These are phyloP conservation scores for Kodamaea leandrae DNA, from an alignment of 805 yeast species.

Conservation along the genomic window DNA sequence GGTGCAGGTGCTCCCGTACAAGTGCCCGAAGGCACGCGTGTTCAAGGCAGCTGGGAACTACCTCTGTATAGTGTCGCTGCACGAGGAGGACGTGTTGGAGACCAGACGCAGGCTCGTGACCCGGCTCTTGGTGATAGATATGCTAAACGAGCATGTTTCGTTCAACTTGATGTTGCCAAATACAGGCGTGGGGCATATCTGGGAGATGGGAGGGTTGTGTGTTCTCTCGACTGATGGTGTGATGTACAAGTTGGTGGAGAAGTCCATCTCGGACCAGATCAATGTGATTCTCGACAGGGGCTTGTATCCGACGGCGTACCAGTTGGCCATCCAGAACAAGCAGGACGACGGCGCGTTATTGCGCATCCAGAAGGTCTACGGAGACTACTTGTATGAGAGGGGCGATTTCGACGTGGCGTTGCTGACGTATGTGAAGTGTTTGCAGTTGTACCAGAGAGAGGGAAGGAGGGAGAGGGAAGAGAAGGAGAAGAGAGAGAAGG, in stretches of 20 bases:
- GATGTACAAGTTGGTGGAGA: slow-evolving; percentile 65
- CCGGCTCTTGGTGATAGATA: slow-evolving; percentile 65
- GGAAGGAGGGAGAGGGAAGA: not conserved
- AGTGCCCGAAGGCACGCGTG: slow-evolving; percentile 52
- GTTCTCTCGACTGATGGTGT: slow-evolving; percentile 75
- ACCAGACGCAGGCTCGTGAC: slow-evolving; percentile 38
- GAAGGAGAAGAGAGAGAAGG: not conserved
- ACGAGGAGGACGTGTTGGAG: slow-evolving; percentile 23
- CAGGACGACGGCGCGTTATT: slow-evolving; percentile 29
- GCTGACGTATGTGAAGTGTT: slow-evolving; percentile 60
- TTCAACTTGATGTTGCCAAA: slow-evolving; percentile 68
- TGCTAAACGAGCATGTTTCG: slow-evolving; percentile 65
- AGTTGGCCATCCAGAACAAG: slow-evolving; percentile 49
- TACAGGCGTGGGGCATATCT: slow-evolving; percentile 51
- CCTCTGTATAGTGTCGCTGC: slow-evolving; percentile 56
- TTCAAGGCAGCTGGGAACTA: slow-evolving; percentile 42
- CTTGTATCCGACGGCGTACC: slow-evolving; percentile 68
- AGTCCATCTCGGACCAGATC: slow-evolving; percentile 62
- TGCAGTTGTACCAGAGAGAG: slow-evolving; percentile 19
- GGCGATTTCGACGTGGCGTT: slow-evolving; percentile 70
- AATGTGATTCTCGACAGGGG: slow-evolving; percentile 67
- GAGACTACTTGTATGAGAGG: slow-evolving; percentile 65
- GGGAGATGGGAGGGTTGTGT: not conserved
- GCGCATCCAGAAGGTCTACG: slow-evolving; percentile 48
- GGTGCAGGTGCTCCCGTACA: slow-evolving; percentile 53